phyloP scores from a whole-genome alignment of 306 rosid genomes.

The Dalbergia cultrata region DNA sequence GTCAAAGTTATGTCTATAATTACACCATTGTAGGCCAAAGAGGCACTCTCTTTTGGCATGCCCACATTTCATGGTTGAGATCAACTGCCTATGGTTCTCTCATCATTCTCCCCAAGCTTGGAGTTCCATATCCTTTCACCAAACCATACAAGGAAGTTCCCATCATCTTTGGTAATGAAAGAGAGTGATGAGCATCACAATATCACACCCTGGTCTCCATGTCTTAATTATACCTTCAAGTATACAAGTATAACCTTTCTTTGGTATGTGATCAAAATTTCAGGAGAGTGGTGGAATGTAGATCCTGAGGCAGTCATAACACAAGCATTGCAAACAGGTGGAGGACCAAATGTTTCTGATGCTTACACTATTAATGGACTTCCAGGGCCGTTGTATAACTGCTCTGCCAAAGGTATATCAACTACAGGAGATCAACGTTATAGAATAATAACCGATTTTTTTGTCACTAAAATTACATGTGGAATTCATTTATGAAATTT shows the following conservation, averaged over 20 bases:
- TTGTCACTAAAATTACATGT: not conserved
- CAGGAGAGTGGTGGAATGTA: conserved; percentile 82
- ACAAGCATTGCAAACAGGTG: conserved; percentile 67
- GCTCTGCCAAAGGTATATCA: conserved; percentile 65
- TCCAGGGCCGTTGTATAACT: conserved; percentile 69
- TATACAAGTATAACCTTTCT: conserved; percentile 6
- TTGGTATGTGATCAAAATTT: not conserved
- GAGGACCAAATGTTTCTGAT: conserved; percentile 79
- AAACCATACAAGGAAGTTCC: conserved; percentile 61
- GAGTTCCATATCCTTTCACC: conserved; percentile 55
- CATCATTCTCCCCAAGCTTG: conserved; percentile 64
- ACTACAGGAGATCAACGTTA: not conserved
- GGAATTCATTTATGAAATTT: too few species aligned
- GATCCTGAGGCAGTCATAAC: conserved; percentile 67
- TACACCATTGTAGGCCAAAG: conserved; percentile 67
- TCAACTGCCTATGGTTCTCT: conserved; percentile 69
- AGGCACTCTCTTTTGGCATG: conserved; percentile 81
- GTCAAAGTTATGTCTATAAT: conserved; percentile 72
- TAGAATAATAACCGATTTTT: too few species aligned
- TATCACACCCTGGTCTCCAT: not conserved
- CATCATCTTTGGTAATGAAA: conserved; percentile 49
- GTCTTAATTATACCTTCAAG: not conserved
- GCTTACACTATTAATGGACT: conserved; percentile 76
- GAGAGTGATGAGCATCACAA: not conserved
- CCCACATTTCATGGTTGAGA: conserved; percentile 76